Percentiles rank a stretch among this genome's conserved stretches.
These are phyloP conservation scores for Leccinum sublutescens DNA, from an alignment of 768 basidiomycete species.

Conservation along the genomic window DNA sequence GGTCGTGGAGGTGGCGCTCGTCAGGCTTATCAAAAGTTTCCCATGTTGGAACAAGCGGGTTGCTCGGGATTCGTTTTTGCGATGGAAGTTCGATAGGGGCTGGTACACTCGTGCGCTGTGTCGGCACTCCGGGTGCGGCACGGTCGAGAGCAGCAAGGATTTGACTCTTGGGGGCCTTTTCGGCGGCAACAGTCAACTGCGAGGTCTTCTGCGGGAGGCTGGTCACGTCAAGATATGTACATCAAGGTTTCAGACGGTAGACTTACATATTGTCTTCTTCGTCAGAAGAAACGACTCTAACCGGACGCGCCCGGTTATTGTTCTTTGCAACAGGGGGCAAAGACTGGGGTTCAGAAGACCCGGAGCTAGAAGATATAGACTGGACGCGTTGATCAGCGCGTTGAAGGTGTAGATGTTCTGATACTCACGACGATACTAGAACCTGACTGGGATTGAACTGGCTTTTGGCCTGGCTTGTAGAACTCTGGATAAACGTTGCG, in stretches of 20 bases:
- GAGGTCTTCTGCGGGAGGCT: constrained; percentile 6
- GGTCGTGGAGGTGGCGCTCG: constrained; percentile 27
- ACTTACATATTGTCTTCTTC: constrained; percentile 24
- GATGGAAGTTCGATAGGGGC: constrained; percentile 32
- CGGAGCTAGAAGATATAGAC: constrained; percentile 19
- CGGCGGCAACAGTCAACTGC: neutral
- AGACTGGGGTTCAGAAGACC: constrained; percentile 22
- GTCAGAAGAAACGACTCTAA: constrained; percentile 33
- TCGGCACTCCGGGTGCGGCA: constrained; percentile 11
- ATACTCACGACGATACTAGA: constrained; percentile 24
- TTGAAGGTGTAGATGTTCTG: neutral
- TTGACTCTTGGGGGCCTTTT: constrained; percentile 11
- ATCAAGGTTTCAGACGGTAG: neutral
- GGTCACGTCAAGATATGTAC: constrained; percentile 4
- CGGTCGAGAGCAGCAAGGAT: constrained; percentile 27
- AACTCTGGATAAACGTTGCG: constrained; percentile 32
- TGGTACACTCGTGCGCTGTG: constrained; percentile 27
- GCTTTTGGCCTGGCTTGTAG: constrained; percentile 21
- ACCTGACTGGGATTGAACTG: neutral
- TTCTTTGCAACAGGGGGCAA: constrained; percentile 6
- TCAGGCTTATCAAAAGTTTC: constrained; percentile 33
- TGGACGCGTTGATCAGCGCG: constrained; percentile 1
- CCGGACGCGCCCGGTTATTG: constrained; percentile 7
- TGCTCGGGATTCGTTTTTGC: constrained; percentile 18
- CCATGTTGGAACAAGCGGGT: constrained; percentile 18